A percentile compares a stretch with the other conserved stretches of the same genome.
Evolutionary conservation across 1,284 basidiomycete species (phyloP).

Genomic region (Porogramme epimiltina): DNA sequence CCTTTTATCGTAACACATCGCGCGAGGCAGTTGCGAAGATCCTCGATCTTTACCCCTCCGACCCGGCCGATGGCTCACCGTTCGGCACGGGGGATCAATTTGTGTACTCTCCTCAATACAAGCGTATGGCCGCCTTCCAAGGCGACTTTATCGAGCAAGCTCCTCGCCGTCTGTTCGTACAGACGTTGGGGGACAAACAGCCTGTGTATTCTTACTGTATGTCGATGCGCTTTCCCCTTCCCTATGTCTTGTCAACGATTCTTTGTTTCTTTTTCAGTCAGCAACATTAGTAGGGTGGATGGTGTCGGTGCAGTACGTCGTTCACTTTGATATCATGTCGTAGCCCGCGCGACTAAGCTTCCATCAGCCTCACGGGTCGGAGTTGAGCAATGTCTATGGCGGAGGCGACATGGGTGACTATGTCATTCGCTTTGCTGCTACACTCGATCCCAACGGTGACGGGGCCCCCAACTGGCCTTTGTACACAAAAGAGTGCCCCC

Average conservation of each 20-base stretch:
- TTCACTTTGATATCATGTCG: conserved; percentile 20
- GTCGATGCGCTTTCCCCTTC: too few relatives aligned
- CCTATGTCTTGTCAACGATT: too few relatives aligned
- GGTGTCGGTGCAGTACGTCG: conserved; percentile 43
- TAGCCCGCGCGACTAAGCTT: neutral
- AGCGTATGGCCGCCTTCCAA: conserved; percentile 50
- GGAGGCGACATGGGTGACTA: conserved; percentile 17
- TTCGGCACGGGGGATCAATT: conserved; percentile 47
- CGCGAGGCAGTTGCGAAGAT: neutral
- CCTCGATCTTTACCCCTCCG: conserved; percentile 36
- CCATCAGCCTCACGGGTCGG: conserved; percentile 10
- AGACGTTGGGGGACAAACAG: conserved; percentile 15
- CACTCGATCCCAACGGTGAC: conserved; percentile 36
- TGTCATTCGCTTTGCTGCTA: conserved; percentile 19
- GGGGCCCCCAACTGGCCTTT: conserved; percentile 46
- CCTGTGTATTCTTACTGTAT: neutral
- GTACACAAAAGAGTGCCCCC: conserved; percentile 40
- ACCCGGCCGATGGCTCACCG: conserved; percentile 50
- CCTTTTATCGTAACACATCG: conserved; percentile 9
- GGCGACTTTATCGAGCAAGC: conserved; percentile 53
- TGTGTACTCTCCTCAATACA: conserved; percentile 46
- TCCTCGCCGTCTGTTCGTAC: conserved; percentile 33
- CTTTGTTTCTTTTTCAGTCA: too few relatives aligned
- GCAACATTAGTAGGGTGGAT: conserved; percentile 43
- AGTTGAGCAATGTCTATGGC: conserved; percentile 16